Conservation (phyloP, 2,329 filamentous ascomycete genomes). For the Ramularia endophylla region DNA sequence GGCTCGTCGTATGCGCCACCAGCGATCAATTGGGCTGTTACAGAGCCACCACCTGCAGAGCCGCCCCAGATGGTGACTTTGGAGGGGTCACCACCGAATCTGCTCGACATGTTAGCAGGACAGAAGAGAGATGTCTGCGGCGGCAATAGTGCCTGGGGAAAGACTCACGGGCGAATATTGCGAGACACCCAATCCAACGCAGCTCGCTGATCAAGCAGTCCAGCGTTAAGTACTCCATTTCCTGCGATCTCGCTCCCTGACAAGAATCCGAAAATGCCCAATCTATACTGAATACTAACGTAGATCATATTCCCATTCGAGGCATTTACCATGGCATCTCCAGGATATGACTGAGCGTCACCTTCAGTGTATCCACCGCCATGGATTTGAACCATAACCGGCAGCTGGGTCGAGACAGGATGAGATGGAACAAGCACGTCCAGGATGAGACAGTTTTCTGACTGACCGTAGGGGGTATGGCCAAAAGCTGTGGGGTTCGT, state of each 20-base stretch:
- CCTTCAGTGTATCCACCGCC: slow-evolving; percentile 34
- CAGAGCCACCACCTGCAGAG: slow-evolving; percentile 24
- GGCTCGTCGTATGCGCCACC: slow-evolving; percentile 23
- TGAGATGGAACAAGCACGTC: slow-evolving; percentile 36
- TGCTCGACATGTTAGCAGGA: too few relatives aligned
- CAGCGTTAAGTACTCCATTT: slow-evolving; percentile 19
- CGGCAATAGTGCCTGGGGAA: too few relatives aligned
- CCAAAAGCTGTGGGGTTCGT: too few relatives aligned
- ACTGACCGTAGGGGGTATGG: slow-evolving; percentile 1
- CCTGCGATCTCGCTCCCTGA: slow-evolving; percentile 12
- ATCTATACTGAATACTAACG: slow-evolving; percentile 29
- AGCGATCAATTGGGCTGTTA: slow-evolving; percentile 13
- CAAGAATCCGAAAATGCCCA: slow-evolving; percentile 27
- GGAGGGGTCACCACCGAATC: slow-evolving; percentile 27
- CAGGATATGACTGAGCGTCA: slow-evolving; percentile 15
- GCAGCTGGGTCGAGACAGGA: slow-evolving; percentile 23
- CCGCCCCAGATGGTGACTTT: slow-evolving; percentile 24
- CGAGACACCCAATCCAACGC: slow-evolving; percentile 29
- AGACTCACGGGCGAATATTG: too few relatives aligned
- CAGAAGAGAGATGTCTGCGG: too few relatives aligned
- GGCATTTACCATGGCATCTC: slow-evolving; percentile 27
- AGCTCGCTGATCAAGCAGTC: slow-evolving; percentile 25
- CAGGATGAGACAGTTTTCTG: slow-evolving; percentile 37
- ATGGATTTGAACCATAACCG: slow-evolving; percentile 32
- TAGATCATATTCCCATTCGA: slow-evolving; percentile 31